Conservation (phyloP, 352 stramenopile genomes). For the Pythium grandisporangium region DNA sequence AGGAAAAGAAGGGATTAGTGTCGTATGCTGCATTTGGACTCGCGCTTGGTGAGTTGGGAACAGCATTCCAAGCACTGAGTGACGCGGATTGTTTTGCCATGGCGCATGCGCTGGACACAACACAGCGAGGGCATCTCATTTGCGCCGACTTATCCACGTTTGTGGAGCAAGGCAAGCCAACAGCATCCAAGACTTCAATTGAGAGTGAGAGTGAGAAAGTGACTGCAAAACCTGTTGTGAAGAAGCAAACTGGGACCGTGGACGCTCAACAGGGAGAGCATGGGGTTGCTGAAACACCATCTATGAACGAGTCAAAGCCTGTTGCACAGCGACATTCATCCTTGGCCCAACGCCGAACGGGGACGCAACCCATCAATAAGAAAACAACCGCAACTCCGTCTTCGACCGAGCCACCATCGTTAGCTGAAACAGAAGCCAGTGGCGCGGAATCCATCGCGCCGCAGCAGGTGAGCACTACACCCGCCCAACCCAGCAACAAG, state of each 20-base stretch:
- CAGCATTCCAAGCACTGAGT: constrained; percentile 23
- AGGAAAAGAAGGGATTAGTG: constrained; percentile 42
- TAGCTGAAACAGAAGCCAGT: neutral
- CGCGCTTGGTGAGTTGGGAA: constrained; percentile 27
- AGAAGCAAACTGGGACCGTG: neutral
- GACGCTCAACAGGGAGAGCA: constrained; percentile 5
- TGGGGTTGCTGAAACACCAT: too few relatives aligned
- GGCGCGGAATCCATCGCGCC: neutral
- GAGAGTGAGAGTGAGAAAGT: neutral
- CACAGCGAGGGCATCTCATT: constrained; percentile 18
- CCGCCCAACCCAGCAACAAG: neutral
- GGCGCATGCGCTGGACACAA: constrained; percentile 23
- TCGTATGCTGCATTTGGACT: constrained; percentile 41
- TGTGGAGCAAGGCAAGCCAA: constrained; percentile 1
- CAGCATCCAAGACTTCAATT: neutral
- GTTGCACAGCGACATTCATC: neutral
- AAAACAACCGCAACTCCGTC: neutral
- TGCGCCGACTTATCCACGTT: constrained; percentile 34
- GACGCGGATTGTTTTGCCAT: constrained; percentile 21
- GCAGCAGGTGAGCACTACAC: neutral
- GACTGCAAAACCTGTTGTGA: neutral
- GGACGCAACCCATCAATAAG: neutral
- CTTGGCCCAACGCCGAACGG: neutral
- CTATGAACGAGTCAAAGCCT: neutral
- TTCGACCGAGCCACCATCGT: too few relatives aligned